Evolutionary conservation across 257 asterid genomes (phyloP).

Genomic region (Echium plantagineum): DNA sequence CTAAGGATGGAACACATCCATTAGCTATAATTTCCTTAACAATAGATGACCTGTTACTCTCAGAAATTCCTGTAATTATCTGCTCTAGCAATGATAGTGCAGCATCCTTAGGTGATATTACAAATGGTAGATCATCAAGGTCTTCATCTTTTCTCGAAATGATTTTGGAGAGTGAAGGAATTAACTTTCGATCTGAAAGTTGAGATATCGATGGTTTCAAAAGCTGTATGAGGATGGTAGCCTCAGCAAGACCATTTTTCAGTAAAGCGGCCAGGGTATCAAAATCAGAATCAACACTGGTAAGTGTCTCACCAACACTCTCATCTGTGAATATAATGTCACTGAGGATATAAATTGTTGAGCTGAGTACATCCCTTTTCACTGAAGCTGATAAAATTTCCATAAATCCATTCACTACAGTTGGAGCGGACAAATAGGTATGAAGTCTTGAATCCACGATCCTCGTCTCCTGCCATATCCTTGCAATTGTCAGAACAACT

Average conservation of each 20-base stretch:
- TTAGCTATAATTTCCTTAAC: constrained; percentile 32
- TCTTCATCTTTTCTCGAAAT: constrained; percentile 44
- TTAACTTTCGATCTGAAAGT: constrained; percentile 38
- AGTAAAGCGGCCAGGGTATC: constrained; percentile 53
- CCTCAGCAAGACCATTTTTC: constrained; percentile 61
- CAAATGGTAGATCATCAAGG: constrained; percentile 23
- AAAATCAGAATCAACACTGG: constrained; percentile 59
- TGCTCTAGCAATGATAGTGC: constrained; percentile 53
- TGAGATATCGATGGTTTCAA: constrained; percentile 54
- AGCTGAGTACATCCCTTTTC: constrained; percentile 50
- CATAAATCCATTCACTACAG: constrained; percentile 50
- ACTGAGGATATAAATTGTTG: constrained; percentile 44
- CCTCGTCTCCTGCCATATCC: constrained; percentile 55
- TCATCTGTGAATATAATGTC: constrained; percentile 51
- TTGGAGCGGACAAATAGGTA: constrained; percentile 57
- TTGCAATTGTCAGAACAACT: constrained; percentile 40
- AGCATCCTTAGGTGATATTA: constrained; percentile 63
- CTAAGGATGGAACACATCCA: constrained; percentile 45
- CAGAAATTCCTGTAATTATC: constrained; percentile 55
- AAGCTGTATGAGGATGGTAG: constrained; percentile 48
- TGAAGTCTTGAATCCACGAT: constrained; percentile 39
- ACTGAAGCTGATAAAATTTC: constrained; percentile 64
- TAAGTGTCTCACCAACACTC: constrained; percentile 36
- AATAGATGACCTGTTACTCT: constrained; percentile 28
- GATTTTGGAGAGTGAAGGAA: constrained; percentile 31